phyloP scores from a whole-genome alignment of 1,284 basidiomycete species.

The Thelephora terrestris region DNA sequence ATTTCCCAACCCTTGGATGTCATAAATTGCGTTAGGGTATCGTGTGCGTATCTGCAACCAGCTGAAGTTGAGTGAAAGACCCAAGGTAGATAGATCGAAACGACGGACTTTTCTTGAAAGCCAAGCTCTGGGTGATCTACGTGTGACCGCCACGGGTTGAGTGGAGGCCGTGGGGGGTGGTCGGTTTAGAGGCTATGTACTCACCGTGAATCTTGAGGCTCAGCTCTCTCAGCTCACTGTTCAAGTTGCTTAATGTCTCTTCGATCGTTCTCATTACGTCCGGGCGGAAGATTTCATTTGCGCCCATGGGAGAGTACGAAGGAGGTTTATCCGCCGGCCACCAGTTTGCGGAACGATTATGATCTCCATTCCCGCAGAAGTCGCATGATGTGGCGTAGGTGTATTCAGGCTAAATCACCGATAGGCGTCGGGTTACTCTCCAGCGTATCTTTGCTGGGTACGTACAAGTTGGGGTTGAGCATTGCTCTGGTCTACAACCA shows the following conservation, averaged over 20 bases:
- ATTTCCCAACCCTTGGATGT: constrained; percentile 46
- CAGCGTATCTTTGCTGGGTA: not conserved
- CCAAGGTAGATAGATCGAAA: not conserved
- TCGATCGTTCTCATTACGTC: constrained; percentile 19
- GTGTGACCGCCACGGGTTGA: not conserved
- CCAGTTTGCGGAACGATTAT: not conserved
- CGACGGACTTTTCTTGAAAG: constrained; percentile 20
- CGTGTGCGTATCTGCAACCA: constrained; percentile 24
- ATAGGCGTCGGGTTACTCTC: not conserved
- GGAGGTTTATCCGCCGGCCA: constrained; percentile 12
- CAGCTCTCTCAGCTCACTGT: constrained; percentile 23
- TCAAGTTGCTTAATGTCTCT: constrained; percentile 20
- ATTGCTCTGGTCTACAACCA: no score
- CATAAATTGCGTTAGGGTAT: constrained; percentile 27
- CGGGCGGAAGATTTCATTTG: constrained; percentile 1
- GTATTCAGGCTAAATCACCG: constrained; percentile 6
- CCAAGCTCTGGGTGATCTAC: constrained; percentile 22
- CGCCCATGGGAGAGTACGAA: constrained; percentile 7
- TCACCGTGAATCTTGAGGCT: constrained; percentile 29
- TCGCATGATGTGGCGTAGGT: constrained; percentile 1
- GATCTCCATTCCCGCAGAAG: constrained; percentile 4
- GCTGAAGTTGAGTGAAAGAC: not conserved
- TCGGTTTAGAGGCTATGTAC: constrained; percentile 3
- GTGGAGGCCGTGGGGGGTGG: not conserved
- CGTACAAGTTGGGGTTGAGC: not conserved